Evolutionary conservation across 805 yeast species (phyloP), one percentile per base, ranked within the genome.

Genomic region (Wickerhamomyces kurtzmanii): DNA sequence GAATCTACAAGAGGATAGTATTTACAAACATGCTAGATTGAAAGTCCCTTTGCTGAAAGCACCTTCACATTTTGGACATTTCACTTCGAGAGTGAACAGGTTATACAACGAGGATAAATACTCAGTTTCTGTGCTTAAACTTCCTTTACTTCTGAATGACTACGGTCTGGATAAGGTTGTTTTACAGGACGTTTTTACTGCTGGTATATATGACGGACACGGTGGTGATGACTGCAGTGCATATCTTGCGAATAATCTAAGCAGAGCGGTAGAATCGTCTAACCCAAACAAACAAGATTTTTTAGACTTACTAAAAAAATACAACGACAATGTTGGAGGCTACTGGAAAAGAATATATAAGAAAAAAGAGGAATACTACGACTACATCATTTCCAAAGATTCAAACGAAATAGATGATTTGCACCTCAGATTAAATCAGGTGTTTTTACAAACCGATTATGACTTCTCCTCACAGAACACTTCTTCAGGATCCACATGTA

Each of bases 171-270:
- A 32, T 21, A 37, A 37, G 22, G 27, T 21, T 4, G 27, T 43
- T 24, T 14, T 32, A 17, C 37, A 37, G 21, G 22, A 32, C 2
- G 73, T 76, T 12, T 81, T 89, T 55, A 73, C 71, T 39, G 75
- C 83, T 43, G 71, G 73, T 25, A 67, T 91, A 2, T 86, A 82
- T 51, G 98, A 91, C 55, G 98, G 98, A 8, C 98, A 91, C 55
- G 98, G 97, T 6, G 94, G 95, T 14, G 65, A 62, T 15, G 75
- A 76, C 30, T 83, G 94, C 42, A 65, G 86, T 25, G 64, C 59
- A 15, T 80, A 67, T 43, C 57, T 87, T 9, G 55, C 64, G 13
- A 52, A 62, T 4, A 59, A 73, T 30, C 59, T 91, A 17, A 74
- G 64, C 31, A 48, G 45, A 38, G 63, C 51, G 42, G 70, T 69